Evolutionary conservation across 2,329 filamentous ascomycete genomes (phyloP).

Genomic region (Akanthomyces dipterigenus): DNA sequence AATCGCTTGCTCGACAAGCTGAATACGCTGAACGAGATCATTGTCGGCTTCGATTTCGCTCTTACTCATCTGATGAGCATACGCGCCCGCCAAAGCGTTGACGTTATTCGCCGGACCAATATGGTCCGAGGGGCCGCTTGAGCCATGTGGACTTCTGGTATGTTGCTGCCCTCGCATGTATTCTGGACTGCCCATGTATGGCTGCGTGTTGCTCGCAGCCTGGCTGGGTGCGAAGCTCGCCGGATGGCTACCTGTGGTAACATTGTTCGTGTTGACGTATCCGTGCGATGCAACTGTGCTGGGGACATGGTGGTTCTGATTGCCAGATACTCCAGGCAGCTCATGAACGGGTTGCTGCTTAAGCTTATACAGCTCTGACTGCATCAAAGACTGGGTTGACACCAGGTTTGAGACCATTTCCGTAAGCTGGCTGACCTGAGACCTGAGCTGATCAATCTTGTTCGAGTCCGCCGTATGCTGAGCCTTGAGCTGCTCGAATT

Average conservation of each 20-base stretch:
- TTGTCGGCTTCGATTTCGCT: slow-evolving; percentile 31
- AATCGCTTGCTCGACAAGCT: slow-evolving; percentile 57
- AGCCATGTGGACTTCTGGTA: slow-evolving; percentile 27
- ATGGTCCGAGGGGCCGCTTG: slow-evolving; percentile 27
- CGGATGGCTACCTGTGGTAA: slow-evolving; percentile 23
- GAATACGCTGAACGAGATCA: slow-evolving; percentile 50
- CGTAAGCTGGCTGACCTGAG: slow-evolving; percentile 58
- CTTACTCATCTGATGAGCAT: slow-evolving; percentile 29
- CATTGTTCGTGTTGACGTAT: slow-evolving; percentile 22
- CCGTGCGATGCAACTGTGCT: slow-evolving; percentile 22
- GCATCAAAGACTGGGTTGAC: slow-evolving; percentile 59
- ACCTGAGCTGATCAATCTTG: slow-evolving; percentile 69
- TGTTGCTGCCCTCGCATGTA: slow-evolving; percentile 29
- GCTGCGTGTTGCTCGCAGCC: slow-evolving; percentile 24
- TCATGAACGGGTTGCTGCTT: slow-evolving; percentile 44
- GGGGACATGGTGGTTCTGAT: slow-evolving; percentile 15
- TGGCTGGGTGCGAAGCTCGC: slow-evolving; percentile 29
- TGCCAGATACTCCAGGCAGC: slow-evolving; percentile 26
- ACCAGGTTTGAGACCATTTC: slow-evolving; percentile 66
- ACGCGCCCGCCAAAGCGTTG: slow-evolving; percentile 28
- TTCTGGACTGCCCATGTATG: slow-evolving; percentile 30
- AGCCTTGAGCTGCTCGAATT: slow-evolving; percentile 44
- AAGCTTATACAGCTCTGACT: slow-evolving; percentile 55
- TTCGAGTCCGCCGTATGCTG: slow-evolving; percentile 43
- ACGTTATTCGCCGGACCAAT: slow-evolving; percentile 25